phyloP scores from a whole-genome alignment of 768 basidiomycete species.

The Xanthoconium purpureum region DNA sequence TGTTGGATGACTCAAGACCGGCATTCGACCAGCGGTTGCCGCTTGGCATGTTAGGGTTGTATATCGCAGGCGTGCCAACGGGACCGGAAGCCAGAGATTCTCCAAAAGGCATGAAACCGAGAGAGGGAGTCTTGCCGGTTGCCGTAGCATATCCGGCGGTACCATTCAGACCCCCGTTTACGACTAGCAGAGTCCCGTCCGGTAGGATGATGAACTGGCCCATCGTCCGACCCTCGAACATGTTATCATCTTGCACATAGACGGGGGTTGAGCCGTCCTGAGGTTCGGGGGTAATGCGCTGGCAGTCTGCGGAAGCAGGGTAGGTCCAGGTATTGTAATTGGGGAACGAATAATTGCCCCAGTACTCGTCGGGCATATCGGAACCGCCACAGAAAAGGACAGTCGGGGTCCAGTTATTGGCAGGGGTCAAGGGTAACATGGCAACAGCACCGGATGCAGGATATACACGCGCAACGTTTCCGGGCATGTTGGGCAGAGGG shows the following conservation, averaged over 20 bases:
- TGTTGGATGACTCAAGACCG: conserved; percentile 58
- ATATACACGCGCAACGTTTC: conserved; percentile 73
- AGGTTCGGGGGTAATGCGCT: conserved; percentile 85
- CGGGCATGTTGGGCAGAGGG: conserved; percentile 68
- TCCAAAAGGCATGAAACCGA: conserved; percentile 62
- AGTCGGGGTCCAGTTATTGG: conserved; percentile 83
- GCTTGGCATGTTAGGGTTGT: conserved; percentile 69
- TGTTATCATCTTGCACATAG: conserved; percentile 71
- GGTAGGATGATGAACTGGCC: conserved; percentile 88
- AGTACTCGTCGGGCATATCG: conserved; percentile 68
- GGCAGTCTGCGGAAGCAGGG: conserved; percentile 71
- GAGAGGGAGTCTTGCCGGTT: conserved; percentile 43
- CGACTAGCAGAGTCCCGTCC: conserved; percentile 67
- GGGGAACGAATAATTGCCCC: conserved; percentile 77
- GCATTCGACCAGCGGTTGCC: conserved; percentile 75
- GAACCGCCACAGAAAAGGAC: conserved; percentile 91
- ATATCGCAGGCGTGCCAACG: conserved; percentile 72
- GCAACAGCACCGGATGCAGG: conserved; percentile 88
- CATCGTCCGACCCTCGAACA: conserved; percentile 82
- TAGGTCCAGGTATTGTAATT: conserved; percentile 70
- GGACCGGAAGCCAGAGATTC: conserved; percentile 80
- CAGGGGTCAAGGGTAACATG: conserved; percentile 89
- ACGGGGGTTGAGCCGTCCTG: conserved; percentile 55
- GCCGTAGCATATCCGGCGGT: conserved; percentile 82
- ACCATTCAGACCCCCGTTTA: conserved; percentile 83